These are phyloP conservation scores for Albatrellus ellisii DNA, from an alignment of 768 basidiomycete genomes.

Conservation along the genomic window DNA sequence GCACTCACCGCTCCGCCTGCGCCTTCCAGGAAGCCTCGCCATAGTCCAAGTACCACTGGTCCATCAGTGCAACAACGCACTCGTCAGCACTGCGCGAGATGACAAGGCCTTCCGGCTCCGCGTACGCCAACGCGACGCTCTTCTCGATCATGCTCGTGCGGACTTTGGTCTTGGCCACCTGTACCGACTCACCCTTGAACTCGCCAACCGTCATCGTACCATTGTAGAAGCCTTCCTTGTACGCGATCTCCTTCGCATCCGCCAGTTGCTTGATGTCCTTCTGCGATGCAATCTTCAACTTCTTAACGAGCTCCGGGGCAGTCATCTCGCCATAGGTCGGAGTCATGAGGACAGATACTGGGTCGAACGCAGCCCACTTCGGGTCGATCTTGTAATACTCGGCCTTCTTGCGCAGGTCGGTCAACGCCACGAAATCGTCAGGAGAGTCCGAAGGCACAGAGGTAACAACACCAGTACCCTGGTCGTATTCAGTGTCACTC, in stretches of 20 bases:
- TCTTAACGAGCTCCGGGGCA: conserved; percentile 70
- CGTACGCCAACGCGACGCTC: conserved; percentile 78
- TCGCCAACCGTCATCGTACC: conserved; percentile 88
- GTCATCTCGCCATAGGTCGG: conserved; percentile 89
- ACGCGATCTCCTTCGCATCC: conserved; percentile 95
- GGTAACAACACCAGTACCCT: conserved; percentile 97
- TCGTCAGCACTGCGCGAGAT: conserved; percentile 89
- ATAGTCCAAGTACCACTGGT: conserved; percentile 99
- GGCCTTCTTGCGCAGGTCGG: conserved; percentile 90
- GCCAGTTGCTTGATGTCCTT: conserved; percentile 88
- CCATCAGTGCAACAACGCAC: conserved; percentile 95
- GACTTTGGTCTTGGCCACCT: conserved; percentile 87
- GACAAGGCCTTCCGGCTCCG: conserved; percentile 88
- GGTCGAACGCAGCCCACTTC: conserved; percentile 73
- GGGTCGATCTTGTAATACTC: conserved; percentile 94
- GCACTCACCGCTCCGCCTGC: conserved; percentile 64
- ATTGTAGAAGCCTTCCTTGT: conserved; percentile 97
- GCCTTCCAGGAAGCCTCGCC: conserved; percentile 85
- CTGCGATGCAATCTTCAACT: conserved; percentile 90
- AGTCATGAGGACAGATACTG: conserved; percentile 78
- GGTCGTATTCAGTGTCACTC: conserved; percentile 4
- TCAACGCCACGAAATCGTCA: conserved; percentile 84
- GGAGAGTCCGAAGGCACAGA: conserved; percentile 98
- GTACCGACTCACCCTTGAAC: conserved; percentile 78
- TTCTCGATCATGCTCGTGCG: conserved; percentile 68